Evolutionary conservation across 345 rosid genomes (phyloP).

Genomic region (Pistacia atlantica): DNA sequence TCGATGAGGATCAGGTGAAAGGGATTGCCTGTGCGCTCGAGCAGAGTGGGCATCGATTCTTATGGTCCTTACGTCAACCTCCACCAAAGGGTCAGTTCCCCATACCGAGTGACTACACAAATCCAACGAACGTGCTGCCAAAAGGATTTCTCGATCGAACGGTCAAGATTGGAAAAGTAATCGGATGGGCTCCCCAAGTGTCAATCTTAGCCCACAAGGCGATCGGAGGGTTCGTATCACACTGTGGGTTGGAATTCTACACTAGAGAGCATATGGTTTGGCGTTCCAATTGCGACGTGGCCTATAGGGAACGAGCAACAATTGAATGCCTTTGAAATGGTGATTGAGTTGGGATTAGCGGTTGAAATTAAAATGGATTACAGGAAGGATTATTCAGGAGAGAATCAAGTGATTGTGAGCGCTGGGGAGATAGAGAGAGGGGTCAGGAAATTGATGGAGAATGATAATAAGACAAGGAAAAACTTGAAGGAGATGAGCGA

Average conservation of each 20-base stretch:
- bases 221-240: slow-evolving; percentile 60
- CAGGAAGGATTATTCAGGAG: slow-evolving; percentile 11
- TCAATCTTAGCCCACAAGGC: slow-evolving; percentile 41
- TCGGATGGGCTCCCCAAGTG: slow-evolving; percentile 61
- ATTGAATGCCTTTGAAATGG: slow-evolving; percentile 36
- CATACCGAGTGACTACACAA: no score
- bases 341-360: slow-evolving; percentile 32
- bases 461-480: slow-evolving; percentile 29
- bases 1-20: slow-evolving; percentile 41
- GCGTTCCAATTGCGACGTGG: slow-evolving; percentile 15
- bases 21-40: slow-evolving; percentile 53
- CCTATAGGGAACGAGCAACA: slow-evolving; percentile 61
- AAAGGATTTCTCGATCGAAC: slow-evolving; percentile 44
- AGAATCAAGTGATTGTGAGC: not conserved
- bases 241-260: slow-evolving; percentile 69
- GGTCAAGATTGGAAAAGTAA: slow-evolving; percentile 30
- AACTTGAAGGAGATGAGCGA: slow-evolving; percentile 24
- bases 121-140: slow-evolving; percentile 20
- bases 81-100: slow-evolving; percentile 22
- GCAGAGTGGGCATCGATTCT: slow-evolving; percentile 33
- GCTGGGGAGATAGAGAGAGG: slow-evolving; percentile 42
- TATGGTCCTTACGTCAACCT: slow-evolving; percentile 54
- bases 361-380: slow-evolving; percentile 52
- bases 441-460: slow-evolving; percentile 35
- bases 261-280: no score